Percentiles rank a stretch among this genome's conserved stretches.
Evolutionary conservation across 768 basidiomycete species (phyloP).

Genomic region (Suillus ampliporus): DNA sequence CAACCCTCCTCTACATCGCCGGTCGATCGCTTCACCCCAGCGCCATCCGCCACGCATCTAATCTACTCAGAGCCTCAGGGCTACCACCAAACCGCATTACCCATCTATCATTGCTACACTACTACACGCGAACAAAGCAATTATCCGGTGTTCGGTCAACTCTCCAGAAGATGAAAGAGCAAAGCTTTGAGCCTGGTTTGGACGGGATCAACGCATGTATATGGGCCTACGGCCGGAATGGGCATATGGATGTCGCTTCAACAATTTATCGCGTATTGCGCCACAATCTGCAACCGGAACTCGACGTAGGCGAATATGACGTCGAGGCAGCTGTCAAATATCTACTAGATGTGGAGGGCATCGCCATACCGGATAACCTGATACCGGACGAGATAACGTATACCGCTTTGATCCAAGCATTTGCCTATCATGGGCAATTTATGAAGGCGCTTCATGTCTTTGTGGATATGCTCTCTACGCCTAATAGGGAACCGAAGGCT

Average conservation of each 20-base stretch:
- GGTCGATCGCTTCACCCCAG: constrained; percentile 50
- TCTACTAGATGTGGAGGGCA: constrained; percentile 49
- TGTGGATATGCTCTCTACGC: constrained; percentile 65
- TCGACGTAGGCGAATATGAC: constrained; percentile 39
- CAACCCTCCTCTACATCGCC: constrained; percentile 69
- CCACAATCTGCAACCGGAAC: constrained; percentile 51
- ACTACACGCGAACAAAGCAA: constrained; percentile 53
- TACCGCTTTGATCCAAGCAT: constrained; percentile 67
- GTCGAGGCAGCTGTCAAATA: constrained; percentile 41
- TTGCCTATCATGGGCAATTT: constrained; percentile 76
- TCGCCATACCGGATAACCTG: constrained; percentile 49
- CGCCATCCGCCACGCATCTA: constrained; percentile 56
- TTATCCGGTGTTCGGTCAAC: constrained; percentile 60
- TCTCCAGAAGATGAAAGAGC: constrained; percentile 56
- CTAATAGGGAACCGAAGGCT: constrained; percentile 44
- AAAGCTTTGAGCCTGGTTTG: constrained; percentile 57
- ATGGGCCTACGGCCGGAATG: constrained; percentile 66
- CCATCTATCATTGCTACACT: constrained; percentile 62
- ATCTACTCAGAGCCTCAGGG: constrained; percentile 59
- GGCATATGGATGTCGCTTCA: constrained; percentile 58
- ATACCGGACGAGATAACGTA: constrained; percentile 72
- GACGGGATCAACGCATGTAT: constrained; percentile 75
- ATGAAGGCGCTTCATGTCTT: constrained; percentile 59
- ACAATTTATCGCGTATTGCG: constrained; percentile 70
- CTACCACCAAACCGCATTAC: constrained; percentile 66